A percentile compares a stretch with the other conserved stretches of the same genome.
Evolutionary conservation across 805 yeast species (phyloP).

Genomic region (Scheffersomyces lignosus): DNA sequence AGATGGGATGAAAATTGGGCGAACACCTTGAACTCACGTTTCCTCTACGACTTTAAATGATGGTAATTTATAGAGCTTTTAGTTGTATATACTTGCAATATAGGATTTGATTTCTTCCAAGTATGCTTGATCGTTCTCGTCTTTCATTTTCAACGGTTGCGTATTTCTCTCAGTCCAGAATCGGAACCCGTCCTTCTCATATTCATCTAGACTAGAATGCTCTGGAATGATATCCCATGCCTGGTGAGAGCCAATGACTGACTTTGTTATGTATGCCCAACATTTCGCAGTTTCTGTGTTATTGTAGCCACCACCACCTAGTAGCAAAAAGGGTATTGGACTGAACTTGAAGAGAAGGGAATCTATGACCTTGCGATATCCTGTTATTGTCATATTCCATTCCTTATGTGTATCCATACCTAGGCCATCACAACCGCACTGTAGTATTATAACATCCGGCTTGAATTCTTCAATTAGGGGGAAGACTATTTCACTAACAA

Average conservation of each 20-base stretch:
- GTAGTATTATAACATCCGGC: slow-evolving; percentile 60
- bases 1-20: slow-evolving; percentile 83
- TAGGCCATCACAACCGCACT: slow-evolving; percentile 76
- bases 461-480: slow-evolving; percentile 39
- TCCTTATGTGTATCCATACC: slow-evolving; percentile 61
- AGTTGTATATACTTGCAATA: slow-evolving; percentile 17
- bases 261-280: slow-evolving; percentile 49
- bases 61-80: slow-evolving; percentile 14
- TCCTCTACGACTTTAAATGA: slow-evolving; percentile 18
- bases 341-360: slow-evolving; percentile 21
- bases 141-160: slow-evolving; percentile 24
- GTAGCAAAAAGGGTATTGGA: slow-evolving; percentile 41
- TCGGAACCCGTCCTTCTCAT: slow-evolving; percentile 44
- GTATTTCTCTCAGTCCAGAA: slow-evolving; percentile 47
- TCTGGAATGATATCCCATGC: slow-evolving; percentile 54
- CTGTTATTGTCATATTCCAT: slow-evolving; percentile 67
- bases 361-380: slow-evolving; percentile 39
- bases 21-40: slow-evolving; percentile 36
- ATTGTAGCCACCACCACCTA: slow-evolving; percentile 83
- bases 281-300: slow-evolving; percentile 60
- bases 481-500: slow-evolving; percentile 41
- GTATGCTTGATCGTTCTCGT: slow-evolving; percentile 27
- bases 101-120: slow-evolving; percentile 30
- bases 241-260: slow-evolving; percentile 14
- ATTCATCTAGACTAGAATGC: slow-evolving; percentile 42